These are phyloP conservation scores for Malassezia arunalokei DNA, from an alignment of 1,284 basidiomycete genomes.

Conservation along the genomic window DNA sequence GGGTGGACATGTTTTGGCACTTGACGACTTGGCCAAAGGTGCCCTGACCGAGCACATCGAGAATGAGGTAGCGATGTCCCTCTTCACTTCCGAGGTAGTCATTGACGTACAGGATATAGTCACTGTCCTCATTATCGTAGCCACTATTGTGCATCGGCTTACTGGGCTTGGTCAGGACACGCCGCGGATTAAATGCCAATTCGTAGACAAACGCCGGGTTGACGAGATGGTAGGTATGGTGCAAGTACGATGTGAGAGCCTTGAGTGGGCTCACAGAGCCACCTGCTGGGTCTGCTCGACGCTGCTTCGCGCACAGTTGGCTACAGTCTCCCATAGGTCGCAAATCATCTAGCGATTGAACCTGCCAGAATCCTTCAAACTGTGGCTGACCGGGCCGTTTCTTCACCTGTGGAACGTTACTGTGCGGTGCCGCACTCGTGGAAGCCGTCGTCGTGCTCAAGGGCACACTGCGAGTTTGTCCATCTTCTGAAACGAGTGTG, in stretches of 20 bases:
- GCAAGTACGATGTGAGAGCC: conserved; percentile 42
- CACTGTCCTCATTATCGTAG: conserved; percentile 44
- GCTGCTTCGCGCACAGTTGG: conserved; percentile 20
- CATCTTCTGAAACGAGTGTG: neutral
- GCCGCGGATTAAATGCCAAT: conserved; percentile 43
- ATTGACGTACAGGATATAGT: conserved; percentile 46
- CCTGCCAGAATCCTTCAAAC: conserved; percentile 33
- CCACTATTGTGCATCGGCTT: conserved; percentile 44
- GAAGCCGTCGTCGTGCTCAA: neutral
- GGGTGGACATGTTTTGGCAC: conserved; percentile 97
- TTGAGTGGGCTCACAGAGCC: conserved; percentile 44
- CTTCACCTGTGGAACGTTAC: neutral
- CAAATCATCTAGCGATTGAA: conserved; percentile 33
- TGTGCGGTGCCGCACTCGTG: neutral
- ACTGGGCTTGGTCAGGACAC: conserved; percentile 44
- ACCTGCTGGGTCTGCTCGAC: conserved; percentile 39
- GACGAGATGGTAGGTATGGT: conserved; percentile 46
- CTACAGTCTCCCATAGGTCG: conserved; percentile 30
- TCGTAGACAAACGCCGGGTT: conserved; percentile 46
- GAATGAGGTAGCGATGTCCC: conserved; percentile 73
- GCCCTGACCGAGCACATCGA: conserved; percentile 93
- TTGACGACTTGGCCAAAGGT: conserved; percentile 99
- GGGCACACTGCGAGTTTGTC: neutral
- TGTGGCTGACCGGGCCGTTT: conserved; percentile 15
- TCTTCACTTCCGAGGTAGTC: conserved; percentile 45